Percentiles rank a stretch among this genome's conserved stretches.
Evolutionary conservation across 176 grass and related monocot species (phyloP).

Genomic region (Secale cereale): DNA sequence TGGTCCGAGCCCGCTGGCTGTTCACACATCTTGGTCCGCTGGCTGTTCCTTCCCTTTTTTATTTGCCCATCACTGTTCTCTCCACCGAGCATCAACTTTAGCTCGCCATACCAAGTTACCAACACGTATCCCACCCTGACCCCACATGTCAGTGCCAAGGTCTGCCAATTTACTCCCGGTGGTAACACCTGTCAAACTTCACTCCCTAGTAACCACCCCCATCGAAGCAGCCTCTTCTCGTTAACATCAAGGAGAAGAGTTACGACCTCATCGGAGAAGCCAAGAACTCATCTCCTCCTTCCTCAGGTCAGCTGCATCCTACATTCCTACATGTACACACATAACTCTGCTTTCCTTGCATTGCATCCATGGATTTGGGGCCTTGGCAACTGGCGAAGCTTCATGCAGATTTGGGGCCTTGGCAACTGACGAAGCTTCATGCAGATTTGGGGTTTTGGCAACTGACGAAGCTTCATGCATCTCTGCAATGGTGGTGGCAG

Average conservation of each 20-base stretch:
- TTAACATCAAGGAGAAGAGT: slow-evolving; percentile 20
- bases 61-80: not conserved
- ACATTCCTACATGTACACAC: too few relatives aligned
- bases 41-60: not conserved
- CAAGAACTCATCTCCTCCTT: not conserved
- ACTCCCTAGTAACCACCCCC: not conserved
- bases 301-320: not conserved
- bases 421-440: not conserved
- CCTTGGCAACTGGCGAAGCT: not conserved
- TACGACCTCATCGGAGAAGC: not conserved
- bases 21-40: not conserved
- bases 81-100: not conserved
- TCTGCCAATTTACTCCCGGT: not conserved
- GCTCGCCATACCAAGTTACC: not conserved
- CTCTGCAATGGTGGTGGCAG: not conserved
- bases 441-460: not conserved
- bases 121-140: not conserved
- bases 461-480: not conserved
- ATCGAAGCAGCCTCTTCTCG: not conserved
- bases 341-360: not conserved
- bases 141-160: not conserved
- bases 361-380: not conserved
- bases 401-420: not conserved
- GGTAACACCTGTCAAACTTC: slow-evolving; percentile 2
- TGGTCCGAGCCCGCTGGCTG: too few relatives aligned